A percentile compares a stretch with the other conserved stretches of the same genome.
phyloP scores from a whole-genome alignment of 345 rosid species.

The Zanthoxylum bungeanum region DNA sequence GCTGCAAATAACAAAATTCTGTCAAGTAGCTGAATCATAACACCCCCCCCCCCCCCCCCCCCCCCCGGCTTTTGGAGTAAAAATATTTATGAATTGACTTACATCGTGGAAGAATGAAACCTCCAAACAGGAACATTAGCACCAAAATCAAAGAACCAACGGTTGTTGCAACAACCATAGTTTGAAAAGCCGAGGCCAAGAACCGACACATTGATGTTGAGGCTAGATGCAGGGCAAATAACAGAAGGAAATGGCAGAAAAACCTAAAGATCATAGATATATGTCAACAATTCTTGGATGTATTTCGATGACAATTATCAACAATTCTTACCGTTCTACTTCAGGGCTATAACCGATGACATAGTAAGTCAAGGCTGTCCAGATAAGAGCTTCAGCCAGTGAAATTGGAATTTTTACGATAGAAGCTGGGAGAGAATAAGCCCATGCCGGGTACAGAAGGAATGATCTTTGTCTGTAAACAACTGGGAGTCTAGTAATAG shows the following conservation, averaged over 20 bases:
- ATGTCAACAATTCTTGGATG: background rate
- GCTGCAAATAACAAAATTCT: slow-evolving; percentile 22
- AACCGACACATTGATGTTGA: slow-evolving; percentile 51
- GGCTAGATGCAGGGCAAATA: slow-evolving; percentile 46
- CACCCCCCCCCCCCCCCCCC: too few species aligned
- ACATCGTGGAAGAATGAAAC: slow-evolving; percentile 49
- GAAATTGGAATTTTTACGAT: slow-evolving; percentile 44
- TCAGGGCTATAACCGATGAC: slow-evolving; percentile 51
- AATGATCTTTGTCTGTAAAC: slow-evolving; percentile 44
- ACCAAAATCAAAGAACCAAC: slow-evolving; percentile 35
- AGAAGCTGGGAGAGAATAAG: slow-evolving; percentile 44
- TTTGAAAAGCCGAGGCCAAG: slow-evolving; percentile 41
- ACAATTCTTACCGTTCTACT: slow-evolving; percentile 27
- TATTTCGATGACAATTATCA: background rate
- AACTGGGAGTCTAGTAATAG: slow-evolving; percentile 37
- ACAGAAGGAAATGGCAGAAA: slow-evolving; percentile 49
- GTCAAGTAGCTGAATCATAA: slow-evolving; percentile 2
- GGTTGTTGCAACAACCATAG: slow-evolving; percentile 45
- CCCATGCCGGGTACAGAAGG: slow-evolving; percentile 49
- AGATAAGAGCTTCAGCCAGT: slow-evolving; percentile 31
- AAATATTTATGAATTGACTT: slow-evolving; percentile 8
- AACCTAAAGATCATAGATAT: slow-evolving; percentile 33
- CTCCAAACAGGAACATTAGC: slow-evolving; percentile 50
- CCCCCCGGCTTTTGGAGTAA: background rate
- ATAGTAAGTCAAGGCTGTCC: slow-evolving; percentile 49